Percentiles rank a stretch among this genome's conserved stretches.
These are phyloP conservation scores for Suillus plorans DNA, from an alignment of 768 basidiomycete species.

Conservation along the genomic window DNA sequence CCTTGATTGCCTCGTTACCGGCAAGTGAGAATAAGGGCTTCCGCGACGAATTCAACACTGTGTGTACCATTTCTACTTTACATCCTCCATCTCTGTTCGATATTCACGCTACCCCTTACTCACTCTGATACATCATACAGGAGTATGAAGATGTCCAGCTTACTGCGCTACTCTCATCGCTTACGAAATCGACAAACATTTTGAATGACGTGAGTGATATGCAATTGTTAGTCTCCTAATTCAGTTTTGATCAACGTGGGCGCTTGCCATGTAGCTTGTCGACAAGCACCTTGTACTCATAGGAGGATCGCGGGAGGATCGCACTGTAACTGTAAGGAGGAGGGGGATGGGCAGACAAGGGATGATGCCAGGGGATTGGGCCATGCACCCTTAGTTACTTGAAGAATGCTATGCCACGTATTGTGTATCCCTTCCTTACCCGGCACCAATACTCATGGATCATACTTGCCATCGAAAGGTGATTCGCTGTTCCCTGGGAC, in stretches of 20 bases:
- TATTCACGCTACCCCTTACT: slow-evolving; percentile 1
- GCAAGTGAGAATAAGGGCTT: slow-evolving; percentile 83
- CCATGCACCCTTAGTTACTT: slow-evolving; percentile 40
- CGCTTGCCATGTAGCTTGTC: slow-evolving; percentile 50
- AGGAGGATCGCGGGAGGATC: slow-evolving; percentile 54
- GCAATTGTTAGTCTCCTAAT: slow-evolving; percentile 4
- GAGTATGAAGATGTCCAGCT: slow-evolving; percentile 97
- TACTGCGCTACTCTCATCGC: slow-evolving; percentile 80
- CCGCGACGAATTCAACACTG: slow-evolving; percentile 86
- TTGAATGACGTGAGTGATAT: slow-evolving; percentile 79
- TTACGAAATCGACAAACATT: slow-evolving; percentile 86
- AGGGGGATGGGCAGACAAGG: slow-evolving; percentile 46
- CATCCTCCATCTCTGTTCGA: too few relatives aligned
- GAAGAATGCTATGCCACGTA: neutral
- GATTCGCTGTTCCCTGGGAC: neutral
- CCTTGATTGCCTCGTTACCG: slow-evolving; percentile 85
- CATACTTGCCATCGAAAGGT: neutral
- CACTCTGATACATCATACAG: slow-evolving; percentile 37
- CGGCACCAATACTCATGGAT: neutral
- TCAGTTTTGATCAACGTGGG: slow-evolving; percentile 13
- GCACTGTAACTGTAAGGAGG: slow-evolving; percentile 45
- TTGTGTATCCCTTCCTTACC: neutral
- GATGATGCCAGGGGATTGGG: slow-evolving; percentile 53
- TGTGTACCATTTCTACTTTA: slow-evolving; percentile 33
- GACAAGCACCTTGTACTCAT: slow-evolving; percentile 72